Conservation (phyloP, 148 eudicot genomes). For the Suaeda aralocaspica region DNA sequence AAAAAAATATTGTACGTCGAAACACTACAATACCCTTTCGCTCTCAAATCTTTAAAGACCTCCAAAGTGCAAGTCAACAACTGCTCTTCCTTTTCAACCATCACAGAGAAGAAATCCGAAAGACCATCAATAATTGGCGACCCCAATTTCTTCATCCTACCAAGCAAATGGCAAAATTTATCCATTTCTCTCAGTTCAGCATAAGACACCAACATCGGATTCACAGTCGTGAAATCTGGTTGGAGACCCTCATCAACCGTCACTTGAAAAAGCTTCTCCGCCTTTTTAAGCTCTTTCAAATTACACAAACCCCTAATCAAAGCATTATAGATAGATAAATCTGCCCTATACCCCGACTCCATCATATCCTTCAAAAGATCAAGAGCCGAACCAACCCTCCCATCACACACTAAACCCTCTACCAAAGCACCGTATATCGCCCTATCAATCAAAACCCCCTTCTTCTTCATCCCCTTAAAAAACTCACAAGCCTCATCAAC, state of each 20-base stretch:
- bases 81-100: constrained; percentile 46
- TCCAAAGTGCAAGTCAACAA: constrained; percentile 42
- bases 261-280: constrained; percentile 56
- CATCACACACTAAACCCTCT: constrained; percentile 69
- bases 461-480: constrained; percentile 71
- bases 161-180: constrained; percentile 59
- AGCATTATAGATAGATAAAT: constrained; percentile 70
- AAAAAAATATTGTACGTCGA: constrained; percentile 65
- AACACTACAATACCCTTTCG: constrained; percentile 50
- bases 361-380: constrained; percentile 77
- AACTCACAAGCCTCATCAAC: constrained; percentile 63
- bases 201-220: constrained; percentile 55
- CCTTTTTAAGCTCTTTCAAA: constrained; percentile 51
- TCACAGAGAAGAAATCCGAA: constrained; percentile 47
- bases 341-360: constrained; percentile 84
- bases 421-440: constrained; percentile 69
- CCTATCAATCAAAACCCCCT: constrained; percentile 70
- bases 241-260: constrained; percentile 68
- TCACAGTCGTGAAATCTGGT: constrained; percentile 65
- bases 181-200: constrained; percentile 62
- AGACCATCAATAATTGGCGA: constrained; percentile 45
- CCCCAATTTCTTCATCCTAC: constrained; percentile 58
- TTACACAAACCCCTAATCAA: constrained; percentile 70
- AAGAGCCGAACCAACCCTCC: constrained; percentile 71
- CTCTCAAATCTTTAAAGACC: constrained; percentile 52